Base-by-base conservation (phyloP, 2,329 filamentous ascomycete species). In the Sarocladium strictum region DNA sequence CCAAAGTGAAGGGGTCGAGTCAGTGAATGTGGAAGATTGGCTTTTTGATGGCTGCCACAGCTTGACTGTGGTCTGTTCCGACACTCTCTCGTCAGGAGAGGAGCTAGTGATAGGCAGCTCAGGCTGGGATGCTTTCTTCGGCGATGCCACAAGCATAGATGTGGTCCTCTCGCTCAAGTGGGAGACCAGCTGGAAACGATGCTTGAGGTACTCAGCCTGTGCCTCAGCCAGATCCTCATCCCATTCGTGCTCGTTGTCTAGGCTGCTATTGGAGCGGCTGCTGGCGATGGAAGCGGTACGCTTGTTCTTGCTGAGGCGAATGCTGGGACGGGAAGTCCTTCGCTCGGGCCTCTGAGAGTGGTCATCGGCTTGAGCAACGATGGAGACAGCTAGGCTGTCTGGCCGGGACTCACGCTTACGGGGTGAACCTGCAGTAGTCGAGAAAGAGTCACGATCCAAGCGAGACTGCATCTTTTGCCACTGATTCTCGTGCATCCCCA, bases 401-500 rank as follows among this genome's bases (percentile, higher is more conserved):
- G 68, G 67, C 29, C 70, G 68, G 7, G 71, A 72, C 19, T 69
- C 64, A 55, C 52, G 23, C 37, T 43, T 53, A n/a, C 35, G 19
- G 15, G 54, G 54, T 29, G 56, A 55, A 17, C 38, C 71, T 64
- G 9, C 70, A 67, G 77, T 62, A 7, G 74, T 78, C 1, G 76
- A 80, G 38, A 77, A 62, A 5, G 80, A 83, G 59, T 78, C 74
- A 55, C 75, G 75, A 19, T 53, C 35, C 4, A 53, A 27, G 12
- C 50, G 50, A 7, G 50, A 38, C 11, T 81, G 80, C 68, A 85
- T 75, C 51, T 76, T 69, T 55, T 79, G 76, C 84, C 83, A 86
- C 59, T 79, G 76, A 54, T 73, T 73, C 62, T 84, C 80, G 62
- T 86, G 79, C 58, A 75, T 65, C 1, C 77, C 80, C 75, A 86